These are phyloP conservation scores for Madurella mycetomatis DNA, from an alignment of 2,329 filamentous ascomycete genomes.

Conservation along the genomic window DNA sequence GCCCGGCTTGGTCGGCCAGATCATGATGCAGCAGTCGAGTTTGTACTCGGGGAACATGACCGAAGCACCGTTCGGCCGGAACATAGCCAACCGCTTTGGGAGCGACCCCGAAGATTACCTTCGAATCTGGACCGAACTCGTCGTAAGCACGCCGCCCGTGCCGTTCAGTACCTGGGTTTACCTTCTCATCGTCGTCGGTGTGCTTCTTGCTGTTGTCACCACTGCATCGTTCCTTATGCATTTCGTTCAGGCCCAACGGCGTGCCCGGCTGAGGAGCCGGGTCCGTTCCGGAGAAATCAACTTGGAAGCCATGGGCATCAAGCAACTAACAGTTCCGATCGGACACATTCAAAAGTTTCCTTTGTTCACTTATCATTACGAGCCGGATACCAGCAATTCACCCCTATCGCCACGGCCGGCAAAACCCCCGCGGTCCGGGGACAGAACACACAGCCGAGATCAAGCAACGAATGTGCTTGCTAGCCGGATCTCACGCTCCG, in stretches of 20 bases:
- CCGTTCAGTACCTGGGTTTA: conserved; percentile 81
- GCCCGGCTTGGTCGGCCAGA: conserved; percentile 59
- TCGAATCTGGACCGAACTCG: conserved; percentile 55
- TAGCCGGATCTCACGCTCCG: conserved; percentile 3
- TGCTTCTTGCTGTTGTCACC: conserved; percentile 64
- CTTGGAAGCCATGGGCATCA: conserved; percentile 80
- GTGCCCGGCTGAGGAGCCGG: conserved; percentile 62
- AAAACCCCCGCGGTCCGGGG: conserved; percentile 18
- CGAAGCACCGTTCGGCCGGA: conserved; percentile 52
- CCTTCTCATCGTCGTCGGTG: conserved; percentile 63
- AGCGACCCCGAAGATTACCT: conserved; percentile 56
- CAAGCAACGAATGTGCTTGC: conserved; percentile 4
- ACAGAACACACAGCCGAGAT: conserved; percentile 12
- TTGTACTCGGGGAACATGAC: conserved; percentile 74
- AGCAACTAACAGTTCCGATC: conserved; percentile 70
- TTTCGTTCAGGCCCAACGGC: conserved; percentile 66
- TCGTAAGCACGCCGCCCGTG: conserved; percentile 41
- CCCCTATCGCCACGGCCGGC: conserved; percentile 37
- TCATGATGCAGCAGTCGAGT: conserved; percentile 67
- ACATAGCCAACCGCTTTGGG: conserved; percentile 52
- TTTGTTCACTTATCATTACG: conserved; percentile 68
- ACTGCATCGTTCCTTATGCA: conserved; percentile 71
- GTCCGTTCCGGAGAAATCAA: conserved; percentile 78
- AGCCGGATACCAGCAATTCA: conserved; percentile 38
- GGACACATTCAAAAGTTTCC: conserved; percentile 70